A percentile compares a stretch with the other conserved stretches of the same genome.
phyloP scores from a whole-genome alignment of 1,139 yeast genomes.

The Nakaseomyces delphensis region DNA sequence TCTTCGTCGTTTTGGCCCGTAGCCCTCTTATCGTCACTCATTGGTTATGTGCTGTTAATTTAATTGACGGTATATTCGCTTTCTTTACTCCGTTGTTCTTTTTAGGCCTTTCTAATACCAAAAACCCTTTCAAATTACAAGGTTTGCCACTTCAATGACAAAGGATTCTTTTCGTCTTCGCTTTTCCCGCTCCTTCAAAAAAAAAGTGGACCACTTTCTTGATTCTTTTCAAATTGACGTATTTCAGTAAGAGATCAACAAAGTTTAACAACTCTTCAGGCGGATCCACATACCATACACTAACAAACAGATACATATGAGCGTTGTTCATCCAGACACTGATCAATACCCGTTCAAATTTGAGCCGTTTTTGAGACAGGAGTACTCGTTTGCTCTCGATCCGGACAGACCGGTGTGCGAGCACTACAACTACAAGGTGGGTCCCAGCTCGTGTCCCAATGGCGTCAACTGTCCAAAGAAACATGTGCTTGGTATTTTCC shows the following conservation, averaged over 20 bases:
- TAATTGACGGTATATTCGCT: neutral
- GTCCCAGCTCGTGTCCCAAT: conserved; percentile 72
- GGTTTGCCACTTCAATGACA: too few species aligned
- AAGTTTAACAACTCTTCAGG: too few species aligned
- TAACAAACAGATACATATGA: too few species aligned
- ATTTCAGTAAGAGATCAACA: too few species aligned
- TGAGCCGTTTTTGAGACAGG: conserved; percentile 73
- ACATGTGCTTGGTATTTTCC: conserved; percentile 74
- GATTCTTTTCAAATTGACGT: too few species aligned
- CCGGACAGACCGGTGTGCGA: conserved; percentile 90
- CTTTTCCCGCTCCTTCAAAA: too few species aligned
- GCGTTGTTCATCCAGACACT: conserved; percentile 7
- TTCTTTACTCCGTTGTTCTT: neutral
- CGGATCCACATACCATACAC: too few species aligned
- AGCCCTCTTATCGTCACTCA: conserved; percentile 7
- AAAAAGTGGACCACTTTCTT: too few species aligned
- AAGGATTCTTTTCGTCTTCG: too few species aligned
- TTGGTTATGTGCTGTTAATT: conserved; percentile 1
- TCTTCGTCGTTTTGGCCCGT: conserved; percentile 17
- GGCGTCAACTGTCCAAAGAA: conserved; percentile 81
- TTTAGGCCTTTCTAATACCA: too few species aligned
- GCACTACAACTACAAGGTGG: conserved; percentile 42
- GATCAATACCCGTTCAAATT: conserved; percentile 53
- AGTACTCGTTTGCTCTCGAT: conserved; percentile 73
- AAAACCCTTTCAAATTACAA: too few species aligned